Conservation (phyloP, 495 filamentous ascomycete genomes). For the Neurospora sp. region DNA sequence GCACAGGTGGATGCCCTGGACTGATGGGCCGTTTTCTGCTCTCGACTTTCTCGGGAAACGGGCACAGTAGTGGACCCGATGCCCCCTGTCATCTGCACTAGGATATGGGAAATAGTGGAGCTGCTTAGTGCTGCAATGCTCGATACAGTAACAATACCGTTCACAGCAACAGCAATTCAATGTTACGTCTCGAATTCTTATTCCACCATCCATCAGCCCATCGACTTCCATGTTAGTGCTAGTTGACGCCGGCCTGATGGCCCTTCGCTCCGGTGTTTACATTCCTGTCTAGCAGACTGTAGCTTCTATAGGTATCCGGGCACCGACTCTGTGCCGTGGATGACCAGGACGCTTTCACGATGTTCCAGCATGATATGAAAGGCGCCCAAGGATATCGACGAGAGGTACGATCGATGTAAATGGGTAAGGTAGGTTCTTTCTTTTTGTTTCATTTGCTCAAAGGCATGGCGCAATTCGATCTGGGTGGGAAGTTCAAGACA, state of each 20-base stretch:
- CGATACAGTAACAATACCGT: slow-evolving; percentile 1
- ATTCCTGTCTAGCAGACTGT: neutral
- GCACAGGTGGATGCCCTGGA: neutral
- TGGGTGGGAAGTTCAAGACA: neutral
- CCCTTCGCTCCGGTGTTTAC: neutral
- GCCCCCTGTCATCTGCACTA: neutral
- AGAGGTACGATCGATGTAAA: neutral
- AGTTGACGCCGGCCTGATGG: neutral
- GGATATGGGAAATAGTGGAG: neutral
- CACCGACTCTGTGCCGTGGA: neutral
- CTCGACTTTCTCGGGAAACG: neutral
- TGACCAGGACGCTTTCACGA: neutral
- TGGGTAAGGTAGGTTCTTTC: neutral
- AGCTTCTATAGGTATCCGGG: neutral
- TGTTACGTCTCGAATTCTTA: neutral
- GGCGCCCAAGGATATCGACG: neutral
- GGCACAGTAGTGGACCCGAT: neutral
- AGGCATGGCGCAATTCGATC: neutral
- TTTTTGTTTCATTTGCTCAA: neutral
- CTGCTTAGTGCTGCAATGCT: neutral
- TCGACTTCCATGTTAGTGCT: neutral
- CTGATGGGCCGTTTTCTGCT: neutral
- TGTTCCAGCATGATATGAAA: neutral
- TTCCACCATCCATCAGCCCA: neutral
- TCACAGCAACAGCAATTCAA: neutral